These are phyloP conservation scores for Noccaea bulbosa DNA, from an alignment of 345 rosid species.

Conservation along the genomic window DNA sequence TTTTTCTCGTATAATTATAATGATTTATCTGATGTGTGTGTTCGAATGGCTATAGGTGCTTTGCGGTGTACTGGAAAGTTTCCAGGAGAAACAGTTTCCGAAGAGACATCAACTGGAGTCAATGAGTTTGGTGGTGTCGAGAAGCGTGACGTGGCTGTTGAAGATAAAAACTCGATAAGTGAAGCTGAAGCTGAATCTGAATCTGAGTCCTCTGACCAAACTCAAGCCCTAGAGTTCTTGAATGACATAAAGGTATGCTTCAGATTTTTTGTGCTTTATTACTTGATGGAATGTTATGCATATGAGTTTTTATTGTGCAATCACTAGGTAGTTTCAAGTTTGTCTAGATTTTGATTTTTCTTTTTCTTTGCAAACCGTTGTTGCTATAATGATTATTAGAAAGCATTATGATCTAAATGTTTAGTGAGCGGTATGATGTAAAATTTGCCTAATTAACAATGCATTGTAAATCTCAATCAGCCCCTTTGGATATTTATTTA, in stretches of 20 bases:
- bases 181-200: conserved; percentile 32
- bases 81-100: conserved; percentile 57
- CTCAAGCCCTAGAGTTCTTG: conserved; percentile 50
- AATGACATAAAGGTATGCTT: conserved; percentile 59
- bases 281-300: neutral
- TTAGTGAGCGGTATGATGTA: no score
- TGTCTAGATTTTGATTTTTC: neutral
- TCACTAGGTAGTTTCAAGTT: neutral
- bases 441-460: no score
- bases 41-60: conserved; percentile 37
- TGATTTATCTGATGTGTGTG: neutral
- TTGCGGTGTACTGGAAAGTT: conserved; percentile 31
- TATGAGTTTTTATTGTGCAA: no score
- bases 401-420: no score
- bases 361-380: neutral
- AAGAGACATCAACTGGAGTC: conserved; percentile 51
- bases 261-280: neutral
- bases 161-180: conserved; percentile 43
- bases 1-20: neutral
- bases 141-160: conserved; percentile 44
- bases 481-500: neutral
- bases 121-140: conserved; percentile 47
- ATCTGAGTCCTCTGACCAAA: conserved; percentile 33
- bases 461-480: no score
- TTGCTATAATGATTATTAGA: no score